Evolutionary conservation across 495 filamentous ascomycete genomes (phyloP).

Genomic region (Talaromyces wortmannii): DNA sequence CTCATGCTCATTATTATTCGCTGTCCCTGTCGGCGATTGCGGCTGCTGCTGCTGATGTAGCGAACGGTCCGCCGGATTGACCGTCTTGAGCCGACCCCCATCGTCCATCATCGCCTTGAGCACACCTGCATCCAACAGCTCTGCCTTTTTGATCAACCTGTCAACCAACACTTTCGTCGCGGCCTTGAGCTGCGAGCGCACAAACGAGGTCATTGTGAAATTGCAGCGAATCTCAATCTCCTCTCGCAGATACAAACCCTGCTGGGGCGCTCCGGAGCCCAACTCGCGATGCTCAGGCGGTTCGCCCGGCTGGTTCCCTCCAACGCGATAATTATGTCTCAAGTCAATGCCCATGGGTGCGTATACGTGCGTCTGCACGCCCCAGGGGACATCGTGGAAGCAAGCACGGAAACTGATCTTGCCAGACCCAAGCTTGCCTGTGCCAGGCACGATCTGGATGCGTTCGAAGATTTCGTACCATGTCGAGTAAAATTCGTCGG

Average conservation of each 20-base stretch:
- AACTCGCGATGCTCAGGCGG: conserved; percentile 49
- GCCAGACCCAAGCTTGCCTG: conserved; percentile 50
- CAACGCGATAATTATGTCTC: conserved; percentile 56
- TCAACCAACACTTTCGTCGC: conserved; percentile 63
- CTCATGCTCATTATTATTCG: not conserved
- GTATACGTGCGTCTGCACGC: conserved; percentile 69
- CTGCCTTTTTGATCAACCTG: conserved; percentile 54
- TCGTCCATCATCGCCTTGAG: conserved; percentile 85
- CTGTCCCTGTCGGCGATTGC: not conserved
- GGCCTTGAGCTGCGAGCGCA: conserved; percentile 69
- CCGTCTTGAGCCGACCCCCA: conserved; percentile 89
- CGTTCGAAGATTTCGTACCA: conserved; percentile 65
- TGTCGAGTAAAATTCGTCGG: conserved; percentile 59
- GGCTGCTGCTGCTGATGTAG: conserved; percentile 78
- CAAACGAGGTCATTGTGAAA: conserved; percentile 62
- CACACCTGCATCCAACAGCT: conserved; percentile 45
- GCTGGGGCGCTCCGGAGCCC: conserved; percentile 39
- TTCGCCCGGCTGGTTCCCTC: conserved; percentile 59
- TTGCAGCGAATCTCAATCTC: conserved; percentile 76
- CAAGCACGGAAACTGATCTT: conserved; percentile 67
- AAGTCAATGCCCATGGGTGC: conserved; percentile 65
- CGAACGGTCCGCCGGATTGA: conserved; percentile 78
- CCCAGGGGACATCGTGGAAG: conserved; percentile 63
- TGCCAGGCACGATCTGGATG: conserved; percentile 63
- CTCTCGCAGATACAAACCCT: conserved; percentile 67